These are phyloP conservation scores for Fagus sylvatica DNA, from an alignment of 306 rosid genomes.

Conservation along the genomic window DNA sequence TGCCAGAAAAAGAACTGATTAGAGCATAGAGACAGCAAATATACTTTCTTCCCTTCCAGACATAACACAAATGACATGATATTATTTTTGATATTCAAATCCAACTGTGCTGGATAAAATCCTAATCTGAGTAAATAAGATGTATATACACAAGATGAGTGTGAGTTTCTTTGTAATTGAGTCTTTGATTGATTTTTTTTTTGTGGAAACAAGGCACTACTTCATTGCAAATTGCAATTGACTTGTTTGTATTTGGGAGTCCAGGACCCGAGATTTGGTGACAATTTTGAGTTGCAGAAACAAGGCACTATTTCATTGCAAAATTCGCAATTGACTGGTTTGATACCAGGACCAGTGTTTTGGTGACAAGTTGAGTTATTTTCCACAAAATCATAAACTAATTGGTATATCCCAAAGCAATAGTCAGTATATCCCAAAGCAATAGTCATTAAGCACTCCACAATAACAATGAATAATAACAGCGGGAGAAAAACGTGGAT, in stretches of 20 bases:
- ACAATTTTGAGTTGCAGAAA: background rate
- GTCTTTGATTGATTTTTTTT: too few relatives aligned
- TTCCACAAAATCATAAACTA: background rate
- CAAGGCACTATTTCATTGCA: background rate
- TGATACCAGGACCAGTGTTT: background rate
- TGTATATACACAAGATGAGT: too few relatives aligned
- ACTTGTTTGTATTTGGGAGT: too few relatives aligned
- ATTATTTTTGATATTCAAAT: background rate
- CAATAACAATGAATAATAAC: background rate
- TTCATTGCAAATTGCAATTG: background rate
- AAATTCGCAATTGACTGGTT: background rate
- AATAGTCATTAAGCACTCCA: background rate
- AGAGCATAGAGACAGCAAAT: background rate
- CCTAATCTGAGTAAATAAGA: background rate
- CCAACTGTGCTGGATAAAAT: background rate
- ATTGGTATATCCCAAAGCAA: background rate
- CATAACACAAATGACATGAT: background rate
- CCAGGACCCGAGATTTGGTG: too few relatives aligned
- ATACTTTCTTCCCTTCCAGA: background rate
- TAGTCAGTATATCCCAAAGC: background rate
- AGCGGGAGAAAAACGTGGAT: background rate
- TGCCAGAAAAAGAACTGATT: background rate
- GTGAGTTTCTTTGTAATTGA: too few relatives aligned
- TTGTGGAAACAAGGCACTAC: background rate
- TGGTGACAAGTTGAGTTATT: background rate